Base-by-base conservation (phyloP, 495 filamentous ascomycete species). In the Trichoderma erinaceum region DNA sequence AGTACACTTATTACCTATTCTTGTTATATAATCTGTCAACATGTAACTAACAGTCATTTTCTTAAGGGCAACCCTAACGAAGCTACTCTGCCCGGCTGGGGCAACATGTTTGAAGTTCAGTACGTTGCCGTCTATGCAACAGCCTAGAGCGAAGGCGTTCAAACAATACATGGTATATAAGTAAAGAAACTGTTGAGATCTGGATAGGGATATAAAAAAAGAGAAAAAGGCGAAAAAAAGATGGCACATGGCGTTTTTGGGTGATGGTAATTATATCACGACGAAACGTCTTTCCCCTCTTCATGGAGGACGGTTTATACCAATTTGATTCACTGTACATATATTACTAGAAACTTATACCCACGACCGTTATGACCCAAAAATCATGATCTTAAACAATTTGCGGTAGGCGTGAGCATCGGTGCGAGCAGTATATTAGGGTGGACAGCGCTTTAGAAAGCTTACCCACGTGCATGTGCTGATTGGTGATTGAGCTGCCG, bases 81-180 rank as follows among this genome's bases (percentile, higher is more conserved):
- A n/a, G 68, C 69, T 44, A 83, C 81, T 13, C 48, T 67, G 5
- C 78, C 75, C 67, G 77, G 80, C 61, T 83, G 77, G 63, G 79
- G 78, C 32, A 77, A 75, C 71, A 83, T 83, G 81, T 81, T 83
- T 80, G 81, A 83, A 70, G 79, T 82, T 21, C 74, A 78, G 56
- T 82, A 79, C 71, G 80, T 82, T 27, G 78, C 77, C 43, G 76
- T 83, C 38, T 81, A 79, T 68, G 73, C 65, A 7, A 72, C 75
- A 7, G 75, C 29, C 25, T 65, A 61, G 23, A 16, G 27, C 27
- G 56, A 27, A 11, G 56, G 16, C 18, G 44, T 48, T 48, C 4
- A 4, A 11, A 48, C 2, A 8, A 16, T 3, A 0, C 44, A 13
- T 5, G 3, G 18, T n/a, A 16, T 15, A 48, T 16, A 48, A 3